Evolutionary conservation across 192 early-diverging fungal species (phyloP), one percentile per base, ranked within the genome.

Genomic region (Pilaira anomala): DNA sequence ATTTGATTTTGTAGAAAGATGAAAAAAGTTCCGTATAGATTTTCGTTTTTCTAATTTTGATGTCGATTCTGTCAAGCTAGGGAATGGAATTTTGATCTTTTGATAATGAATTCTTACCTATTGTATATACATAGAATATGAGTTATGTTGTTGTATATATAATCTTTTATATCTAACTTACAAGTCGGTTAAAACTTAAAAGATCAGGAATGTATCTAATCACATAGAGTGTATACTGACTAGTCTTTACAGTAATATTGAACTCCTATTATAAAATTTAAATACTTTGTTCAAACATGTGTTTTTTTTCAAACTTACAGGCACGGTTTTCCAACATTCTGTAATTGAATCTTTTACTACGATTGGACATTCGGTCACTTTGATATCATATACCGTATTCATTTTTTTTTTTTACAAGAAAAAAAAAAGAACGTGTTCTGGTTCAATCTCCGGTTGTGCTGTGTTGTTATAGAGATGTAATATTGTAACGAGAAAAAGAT

Each of bases 141-240:
- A 39, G 3, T 9, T 19, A 36, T 16, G 48, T 50, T 0, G 21
- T 8, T 12, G 12, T 45, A 29, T 33, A 18, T n/a, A 18, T n/a
- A 33, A 19, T 55, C 4, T 55, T 19, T 39, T 18, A 33, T 22
- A 7, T 1, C 33, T 28, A 33, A 16, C 39, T 36, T 71, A 82
- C 80, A 66, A 78, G 64, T 40, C 74, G 76, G 48, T 83, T 76
- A 74, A 83, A 78, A 26, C 79, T 76, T 44, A 75, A 36, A 67
- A 83, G 75, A 56, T 83, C 80, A 28, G 76, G 66, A 46, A 83
- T 77, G 60, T 76, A 75, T 26, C 80, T 69, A 33, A 71, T 69
- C 14, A 83, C 63, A 18, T 63, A 66, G 14, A 80, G 58, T 39
- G 73, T 53, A 48, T 62, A 55, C 21, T 54, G 33, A 24, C 55